These are phyloP conservation scores for Magnusiomyces fungicola DNA, from an alignment of 1,139 yeast genomes.

Conservation along the genomic window DNA sequence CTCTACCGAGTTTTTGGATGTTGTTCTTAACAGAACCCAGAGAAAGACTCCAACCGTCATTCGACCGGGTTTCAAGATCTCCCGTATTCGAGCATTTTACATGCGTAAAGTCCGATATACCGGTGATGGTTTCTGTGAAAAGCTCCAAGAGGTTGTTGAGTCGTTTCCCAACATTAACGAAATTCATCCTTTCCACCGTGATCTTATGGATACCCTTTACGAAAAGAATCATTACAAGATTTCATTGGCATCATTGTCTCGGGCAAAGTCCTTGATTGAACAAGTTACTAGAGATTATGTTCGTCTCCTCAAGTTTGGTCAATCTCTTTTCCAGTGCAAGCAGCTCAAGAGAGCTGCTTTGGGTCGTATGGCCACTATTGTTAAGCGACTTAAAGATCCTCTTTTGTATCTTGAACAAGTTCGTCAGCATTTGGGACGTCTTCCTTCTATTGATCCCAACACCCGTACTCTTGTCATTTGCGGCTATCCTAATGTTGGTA, in stretches of 20 bases:
- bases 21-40: slow-evolving; percentile 93
- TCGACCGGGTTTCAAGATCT: slow-evolving; percentile 92
- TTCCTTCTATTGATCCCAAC: slow-evolving; percentile 96
- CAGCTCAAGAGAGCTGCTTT: slow-evolving; percentile 97
- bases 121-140: slow-evolving; percentile 91
- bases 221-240: slow-evolving; percentile 97
- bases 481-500: slow-evolving; percentile 99
- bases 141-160: slow-evolving; percentile 71
- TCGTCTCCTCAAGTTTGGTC: slow-evolving; percentile 91
- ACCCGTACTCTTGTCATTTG: slow-evolving; percentile 95
- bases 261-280: slow-evolving; percentile 90
- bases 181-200: slow-evolving; percentile 97
- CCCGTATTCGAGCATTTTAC: slow-evolving; percentile 95
- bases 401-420: slow-evolving; percentile 92
- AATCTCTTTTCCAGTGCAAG: slow-evolving; percentile 95
- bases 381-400: slow-evolving; percentile 91
- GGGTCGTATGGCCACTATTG: slow-evolving; percentile 99
- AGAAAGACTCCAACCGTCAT: slow-evolving; percentile 98
- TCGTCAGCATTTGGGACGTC: slow-evolving; percentile 97
- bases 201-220: slow-evolving; percentile 92
- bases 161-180: slow-evolving; percentile 97
- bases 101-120: slow-evolving; percentile 97
- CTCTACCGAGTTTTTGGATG: slow-evolving; percentile 89
- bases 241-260: slow-evolving; percentile 89
- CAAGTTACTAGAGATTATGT: slow-evolving; percentile 94